Evolutionary conservation across 2,329 filamentous ascomycete genomes (phyloP).

Genomic region (Paracorniculantispora psalliotae): DNA sequence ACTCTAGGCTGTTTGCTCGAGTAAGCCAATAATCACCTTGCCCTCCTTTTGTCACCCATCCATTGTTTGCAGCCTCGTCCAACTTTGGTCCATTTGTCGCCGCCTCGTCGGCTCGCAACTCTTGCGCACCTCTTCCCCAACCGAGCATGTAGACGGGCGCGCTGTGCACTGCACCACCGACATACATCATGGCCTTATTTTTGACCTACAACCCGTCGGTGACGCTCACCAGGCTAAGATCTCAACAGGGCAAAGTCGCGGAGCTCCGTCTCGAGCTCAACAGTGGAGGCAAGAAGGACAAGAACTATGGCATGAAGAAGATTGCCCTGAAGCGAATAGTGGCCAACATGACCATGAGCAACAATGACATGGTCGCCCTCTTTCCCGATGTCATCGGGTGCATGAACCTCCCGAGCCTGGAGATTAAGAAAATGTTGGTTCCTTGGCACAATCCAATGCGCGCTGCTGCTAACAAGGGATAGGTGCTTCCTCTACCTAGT

Average conservation of each 20-base stretch:
- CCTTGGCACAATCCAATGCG: neutral
- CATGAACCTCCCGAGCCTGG: slow-evolving; percentile 90
- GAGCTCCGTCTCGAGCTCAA: slow-evolving; percentile 93
- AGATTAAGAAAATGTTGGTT: slow-evolving; percentile 98
- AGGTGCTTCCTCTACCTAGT: slow-evolving; percentile 98
- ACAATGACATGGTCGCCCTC: slow-evolving; percentile 97
- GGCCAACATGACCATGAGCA: slow-evolving; percentile 99
- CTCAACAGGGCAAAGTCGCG: slow-evolving; percentile 91
- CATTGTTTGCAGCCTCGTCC: slow-evolving; percentile 12
- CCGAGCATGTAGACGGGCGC: neutral
- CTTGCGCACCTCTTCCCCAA: neutral
- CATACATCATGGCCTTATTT: slow-evolving; percentile 40
- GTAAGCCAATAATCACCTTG: slow-evolving; percentile 49
- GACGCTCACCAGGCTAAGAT: slow-evolving; percentile 46
- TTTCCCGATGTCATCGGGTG: slow-evolving; percentile 94
- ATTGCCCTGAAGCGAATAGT: slow-evolving; percentile 99
- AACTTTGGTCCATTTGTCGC: slow-evolving; percentile 5
- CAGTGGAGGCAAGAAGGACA: slow-evolving; percentile 94
- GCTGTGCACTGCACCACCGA: neutral
- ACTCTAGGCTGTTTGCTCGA: slow-evolving; percentile 98
- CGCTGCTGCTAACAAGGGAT: slow-evolving; percentile 17
- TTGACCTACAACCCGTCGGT: slow-evolving; percentile 47
- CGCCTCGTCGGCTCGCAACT: neutral
- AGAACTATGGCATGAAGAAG: slow-evolving; percentile 92
- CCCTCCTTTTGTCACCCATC: neutral